Percentiles rank a stretch among this genome's conserved stretches.
These are phyloP conservation scores for Zizania palustris DNA, from an alignment of 202 grass and related monocot genomes.

Conservation along the genomic window DNA sequence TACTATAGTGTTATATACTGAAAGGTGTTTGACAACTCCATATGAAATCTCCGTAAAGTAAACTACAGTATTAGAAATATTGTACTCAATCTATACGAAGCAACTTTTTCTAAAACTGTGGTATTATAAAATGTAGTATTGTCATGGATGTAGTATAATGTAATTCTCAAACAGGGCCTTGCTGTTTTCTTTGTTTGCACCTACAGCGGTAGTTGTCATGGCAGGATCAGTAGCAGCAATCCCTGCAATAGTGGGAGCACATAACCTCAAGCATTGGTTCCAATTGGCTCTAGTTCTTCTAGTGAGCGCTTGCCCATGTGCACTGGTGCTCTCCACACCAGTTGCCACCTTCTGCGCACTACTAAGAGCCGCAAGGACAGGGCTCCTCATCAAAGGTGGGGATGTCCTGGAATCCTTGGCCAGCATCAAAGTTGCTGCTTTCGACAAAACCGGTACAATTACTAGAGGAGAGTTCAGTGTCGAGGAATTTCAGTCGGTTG, in stretches of 20 bases:
- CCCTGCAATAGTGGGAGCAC: constrained; percentile 54
- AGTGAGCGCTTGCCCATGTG: constrained; percentile 91
- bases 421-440: constrained; percentile 68
- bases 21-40: too few relatives aligned
- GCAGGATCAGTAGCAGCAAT: constrained; percentile 64
- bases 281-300: constrained; percentile 79
- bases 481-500: constrained; percentile 58
- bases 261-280: constrained; percentile 64
- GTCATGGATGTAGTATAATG: too few relatives aligned
- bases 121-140: too few relatives aligned
- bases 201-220: constrained; percentile 76
- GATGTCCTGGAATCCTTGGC: constrained; percentile 88
- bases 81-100: too few relatives aligned
- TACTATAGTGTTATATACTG: too few relatives aligned
- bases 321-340: constrained; percentile 87
- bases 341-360: constrained; percentile 92
- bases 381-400: constrained; percentile 91
- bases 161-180: too few relatives aligned
- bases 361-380: constrained; percentile 69
- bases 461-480: constrained; percentile 90
- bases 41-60: too few relatives aligned
- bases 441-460: constrained; percentile 95
- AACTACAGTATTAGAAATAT: too few relatives aligned
- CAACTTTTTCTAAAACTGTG: too few relatives aligned
- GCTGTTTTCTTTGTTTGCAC: constrained; percentile 38